Base-by-base conservation (phyloP, 1,139 yeast genomes). In the Zygotorulaspora mrakii region DNA sequence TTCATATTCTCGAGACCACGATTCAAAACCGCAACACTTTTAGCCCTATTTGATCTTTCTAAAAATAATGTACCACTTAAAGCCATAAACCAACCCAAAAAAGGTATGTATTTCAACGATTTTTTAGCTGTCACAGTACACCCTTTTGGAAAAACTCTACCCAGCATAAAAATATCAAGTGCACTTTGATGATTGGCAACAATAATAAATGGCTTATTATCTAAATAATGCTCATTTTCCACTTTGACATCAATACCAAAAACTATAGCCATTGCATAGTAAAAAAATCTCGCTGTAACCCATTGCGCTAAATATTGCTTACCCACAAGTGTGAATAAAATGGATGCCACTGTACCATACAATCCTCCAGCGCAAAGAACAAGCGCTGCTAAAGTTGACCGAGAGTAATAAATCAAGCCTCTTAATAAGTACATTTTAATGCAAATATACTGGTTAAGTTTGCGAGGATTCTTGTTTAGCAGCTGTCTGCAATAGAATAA, bases 61-160 rank as follows among this genome's bases (percentile, higher is more conserved):
- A 91, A 71, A 65, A 91, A 91, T 55, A 89, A 82, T 1, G 97
- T 82, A 9, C 96, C 96, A 48, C 94, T 81, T 14, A 88, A 73
- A 17, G 78, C 60, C 98, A 91, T 82, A 66, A 88, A 91, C 97
- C 96, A 89, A 7, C 99, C 99, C 53, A 91, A 71, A 56, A 94
- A 76, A n/a, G 99, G 99, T 33, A 86, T 71, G 58, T 77, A 87
- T 56, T 84, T 80, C 55, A 91, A 73, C 4, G 86, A 82, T 60
- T 77, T 80, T 65, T 91, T 91, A 27, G 96, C 94, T 1, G 98
- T 91, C 34, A 94, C 96, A 6, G 94, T 82, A 66, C 89, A 87
- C 36, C 87, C 88, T 29, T 79, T 79, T 41, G 95, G 95, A 71
- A 94, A 94, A 29, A 86, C 64, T 51, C 74, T 77, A 16, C 95